phyloP scores from a whole-genome alignment of 352 stramenopile species.

The Thalassiosira livingstoniorum region DNA sequence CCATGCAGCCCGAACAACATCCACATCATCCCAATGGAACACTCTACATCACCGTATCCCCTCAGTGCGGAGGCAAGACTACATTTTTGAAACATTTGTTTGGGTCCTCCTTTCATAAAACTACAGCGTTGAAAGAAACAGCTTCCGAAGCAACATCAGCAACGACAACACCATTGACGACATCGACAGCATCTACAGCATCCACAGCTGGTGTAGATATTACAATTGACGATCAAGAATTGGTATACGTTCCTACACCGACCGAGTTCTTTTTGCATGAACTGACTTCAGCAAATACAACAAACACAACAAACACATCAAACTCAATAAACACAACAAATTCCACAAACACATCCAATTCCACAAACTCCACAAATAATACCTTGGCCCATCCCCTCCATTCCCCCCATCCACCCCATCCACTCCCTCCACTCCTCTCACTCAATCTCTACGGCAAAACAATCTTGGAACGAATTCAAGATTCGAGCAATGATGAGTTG shows the following conservation, averaged over 20 bases:
- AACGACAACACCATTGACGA: too few relatives aligned
- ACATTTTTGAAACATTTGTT: conserved; percentile 59
- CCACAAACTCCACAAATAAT: conserved; percentile 2
- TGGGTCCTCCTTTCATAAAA: conserved; percentile 38
- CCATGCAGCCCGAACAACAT: too few relatives aligned
- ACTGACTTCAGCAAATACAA: neutral
- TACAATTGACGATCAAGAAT: conserved; percentile 75
- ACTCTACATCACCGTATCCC: conserved; percentile 78
- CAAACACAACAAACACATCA: too few relatives aligned
- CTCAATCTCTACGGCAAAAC: conserved; percentile 59
- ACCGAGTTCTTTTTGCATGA: conserved; percentile 57
- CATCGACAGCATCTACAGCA: too few relatives aligned
- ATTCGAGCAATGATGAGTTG: conserved; percentile 67
- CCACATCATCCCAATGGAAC: conserved; percentile 46
- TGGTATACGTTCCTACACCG: conserved; percentile 70
- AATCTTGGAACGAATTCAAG: conserved; percentile 59
- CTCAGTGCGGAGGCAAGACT: conserved; percentile 66
- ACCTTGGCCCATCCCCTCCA: neutral
- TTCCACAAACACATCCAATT: too few relatives aligned
- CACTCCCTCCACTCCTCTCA: conserved; percentile 12
- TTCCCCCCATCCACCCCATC: conserved; percentile 4
- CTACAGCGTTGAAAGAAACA: conserved; percentile 12
- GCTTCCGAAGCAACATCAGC: conserved; percentile 3
- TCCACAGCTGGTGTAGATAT: conserved; percentile 53
- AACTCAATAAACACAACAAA: too few relatives aligned